Evolutionary conservation across 2,329 filamentous ascomycete species (phyloP).

Genomic region (Fusarium tricinctum): DNA sequence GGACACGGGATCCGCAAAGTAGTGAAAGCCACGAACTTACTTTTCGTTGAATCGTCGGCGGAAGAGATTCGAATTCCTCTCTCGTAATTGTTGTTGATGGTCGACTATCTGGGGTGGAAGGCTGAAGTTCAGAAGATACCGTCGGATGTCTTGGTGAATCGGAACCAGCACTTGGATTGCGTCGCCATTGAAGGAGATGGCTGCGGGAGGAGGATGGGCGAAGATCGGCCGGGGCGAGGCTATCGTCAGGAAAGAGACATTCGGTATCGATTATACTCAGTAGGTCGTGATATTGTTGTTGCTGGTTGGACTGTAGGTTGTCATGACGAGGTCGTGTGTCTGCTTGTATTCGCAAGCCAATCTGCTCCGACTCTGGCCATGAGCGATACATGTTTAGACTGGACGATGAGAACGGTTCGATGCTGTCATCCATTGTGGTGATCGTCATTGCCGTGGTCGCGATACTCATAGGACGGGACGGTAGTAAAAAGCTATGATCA

Average conservation of each 20-base stretch:
- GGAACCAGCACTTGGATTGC: constrained; percentile 36
- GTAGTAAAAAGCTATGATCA: constrained; percentile 44
- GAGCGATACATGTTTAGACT: constrained; percentile 19
- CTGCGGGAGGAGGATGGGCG: constrained; percentile 52
- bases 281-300: constrained; percentile 40
- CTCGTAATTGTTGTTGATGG: constrained; percentile 53
- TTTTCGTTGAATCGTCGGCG: constrained; percentile 69
- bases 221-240: constrained; percentile 33
- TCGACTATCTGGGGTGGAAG: constrained; percentile 38
- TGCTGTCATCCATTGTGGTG: constrained; percentile 21
- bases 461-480: constrained; percentile 46
- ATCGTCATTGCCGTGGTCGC: constrained; percentile 42
- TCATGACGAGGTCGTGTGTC: constrained; percentile 23
- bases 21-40: constrained; percentile 58
- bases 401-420: constrained; percentile 19
- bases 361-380: constrained; percentile 40
- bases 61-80: constrained; percentile 65
- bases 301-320: constrained; percentile 29
- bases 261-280: constrained; percentile 46
- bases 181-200: constrained; percentile 41
- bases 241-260: constrained; percentile 37
- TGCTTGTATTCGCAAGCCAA: constrained; percentile 38
- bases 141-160: constrained; percentile 43
- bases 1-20: constrained; percentile 9
- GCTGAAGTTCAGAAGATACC: constrained; percentile 45